These are phyloP conservation scores for Seiridium unicorne DNA, from an alignment of 2,329 filamentous ascomycete genomes.

Conservation along the genomic window DNA sequence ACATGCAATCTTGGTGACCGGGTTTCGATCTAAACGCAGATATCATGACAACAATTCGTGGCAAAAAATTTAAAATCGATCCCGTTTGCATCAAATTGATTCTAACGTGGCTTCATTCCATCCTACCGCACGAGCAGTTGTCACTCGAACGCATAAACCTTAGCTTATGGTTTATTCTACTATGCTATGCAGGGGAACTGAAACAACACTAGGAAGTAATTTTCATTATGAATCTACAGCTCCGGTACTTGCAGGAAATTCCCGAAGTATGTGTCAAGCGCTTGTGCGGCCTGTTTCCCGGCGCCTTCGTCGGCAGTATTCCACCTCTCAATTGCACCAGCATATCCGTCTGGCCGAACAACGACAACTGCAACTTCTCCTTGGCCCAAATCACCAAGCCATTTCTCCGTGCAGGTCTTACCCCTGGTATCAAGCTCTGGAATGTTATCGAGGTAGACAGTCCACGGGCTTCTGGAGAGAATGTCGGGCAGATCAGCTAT, in stretches of 20 bases:
- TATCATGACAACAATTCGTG: too few species aligned
- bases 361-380: slow-evolving; percentile 21
- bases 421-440: slow-evolving; percentile 22
- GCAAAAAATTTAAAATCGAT: too few species aligned
- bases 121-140: too few species aligned
- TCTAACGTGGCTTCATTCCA: too few species aligned
- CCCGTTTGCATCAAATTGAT: too few species aligned
- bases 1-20: neutral
- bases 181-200: too few species aligned
- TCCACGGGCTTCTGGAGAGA: slow-evolving; percentile 22
- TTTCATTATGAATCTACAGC: neutral
- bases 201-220: neutral
- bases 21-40: too few species aligned
- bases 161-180: too few species aligned
- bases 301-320: slow-evolving; percentile 27
- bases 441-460: slow-evolving; percentile 26
- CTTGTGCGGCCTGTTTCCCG: slow-evolving; percentile 50
- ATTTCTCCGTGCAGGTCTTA: slow-evolving; percentile 22
- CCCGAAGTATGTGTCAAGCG: slow-evolving; percentile 54
- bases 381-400: slow-evolving; percentile 19
- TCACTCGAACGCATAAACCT: too few species aligned
- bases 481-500: slow-evolving; percentile 21
- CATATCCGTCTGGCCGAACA: slow-evolving; percentile 26
- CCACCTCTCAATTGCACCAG: slow-evolving; percentile 23
- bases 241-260: slow-evolving; percentile 51